phyloP scores from a whole-genome alignment of 2,329 filamentous ascomycete genomes.

The Cytospora piceae region DNA sequence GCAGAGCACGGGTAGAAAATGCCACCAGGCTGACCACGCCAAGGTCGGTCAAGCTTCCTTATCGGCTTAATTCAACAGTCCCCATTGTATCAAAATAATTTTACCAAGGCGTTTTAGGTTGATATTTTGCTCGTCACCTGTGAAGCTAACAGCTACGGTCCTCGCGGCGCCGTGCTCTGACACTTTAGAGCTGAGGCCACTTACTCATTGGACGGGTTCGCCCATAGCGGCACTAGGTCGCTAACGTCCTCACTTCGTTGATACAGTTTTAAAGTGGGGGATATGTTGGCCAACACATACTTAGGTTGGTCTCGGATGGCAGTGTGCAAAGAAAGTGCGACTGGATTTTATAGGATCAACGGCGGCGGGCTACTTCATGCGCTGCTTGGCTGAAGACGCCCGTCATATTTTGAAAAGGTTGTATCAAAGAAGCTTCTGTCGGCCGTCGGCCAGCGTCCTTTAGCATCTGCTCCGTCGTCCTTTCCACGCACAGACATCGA shows the following conservation, averaged over 20 bases:
- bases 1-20: slow-evolving; percentile 12
- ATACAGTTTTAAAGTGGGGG: neutral
- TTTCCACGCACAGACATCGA: slow-evolving; percentile 3
- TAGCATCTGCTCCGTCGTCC: slow-evolving; percentile 12
- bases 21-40: slow-evolving; percentile 1
- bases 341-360: neutral
- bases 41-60: neutral
- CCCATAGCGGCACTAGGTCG: neutral
- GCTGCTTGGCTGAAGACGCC: neutral
- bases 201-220: neutral
- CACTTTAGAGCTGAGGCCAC: neutral
- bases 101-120: neutral
- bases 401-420: neutral
- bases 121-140: neutral
- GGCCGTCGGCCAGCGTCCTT: neutral
- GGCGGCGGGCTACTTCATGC: neutral
- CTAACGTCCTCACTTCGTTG: neutral
- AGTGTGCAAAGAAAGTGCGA: neutral
- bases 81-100: neutral
- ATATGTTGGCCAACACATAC: neutral
- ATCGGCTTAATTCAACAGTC: neutral
- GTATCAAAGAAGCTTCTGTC: neutral
- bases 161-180: neutral
- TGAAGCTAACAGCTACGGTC: neutral
- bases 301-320: neutral